Evolutionary conservation across 129 eudicot species (phyloP), one percentile per base, ranked within the genome.

Genomic region (Heracleum sosnowskyi): DNA sequence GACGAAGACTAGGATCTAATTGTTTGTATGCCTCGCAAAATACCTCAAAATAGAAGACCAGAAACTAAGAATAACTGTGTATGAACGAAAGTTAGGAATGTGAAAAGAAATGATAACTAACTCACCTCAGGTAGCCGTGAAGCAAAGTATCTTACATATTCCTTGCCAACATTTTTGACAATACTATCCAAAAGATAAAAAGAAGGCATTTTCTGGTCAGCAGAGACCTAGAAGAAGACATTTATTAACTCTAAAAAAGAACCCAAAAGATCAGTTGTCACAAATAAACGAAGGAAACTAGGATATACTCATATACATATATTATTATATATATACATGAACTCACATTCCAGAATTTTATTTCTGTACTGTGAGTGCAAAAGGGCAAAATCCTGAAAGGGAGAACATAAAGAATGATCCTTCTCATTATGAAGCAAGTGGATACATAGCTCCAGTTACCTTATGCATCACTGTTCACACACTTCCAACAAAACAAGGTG

Each of bases 121-220:
- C 86, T 88, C 79, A 95, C 98, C 96, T 95, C 96, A 15, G 96
- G 94, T 78, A 95, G 85, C 60, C 89, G 94, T 22, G 89, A 84
- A 79, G 96, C 86, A 81, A 95, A 95, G 84, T 91, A 85, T 78
- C 84, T 83, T 57, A 90, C 77, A 68, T 95, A 95, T 4, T 95
- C 97, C 75, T 82, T 81, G 66, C 98, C 98, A 51, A 95, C 90
- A 83, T 95, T 95, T 85, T 95, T 95, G 79, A 90, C 98, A 79
- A 95, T 92, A 84, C 97, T 95, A 78, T 95, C 98, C 89, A 95
- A 81, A 80, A 95, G 97, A 81, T 95, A 95, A 68, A 95, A 80
- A 79, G 94, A 85, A 24, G 98, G 98, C 77, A 95, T 81, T 72
- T 95, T 95, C 66, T 91, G 97, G 39, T 91, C 97, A 77, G 84